Evolutionary conservation across 2,329 filamentous ascomycete species (phyloP), one percentile per base, ranked within the genome.

Genomic region (Parastagonospora nodorum): DNA sequence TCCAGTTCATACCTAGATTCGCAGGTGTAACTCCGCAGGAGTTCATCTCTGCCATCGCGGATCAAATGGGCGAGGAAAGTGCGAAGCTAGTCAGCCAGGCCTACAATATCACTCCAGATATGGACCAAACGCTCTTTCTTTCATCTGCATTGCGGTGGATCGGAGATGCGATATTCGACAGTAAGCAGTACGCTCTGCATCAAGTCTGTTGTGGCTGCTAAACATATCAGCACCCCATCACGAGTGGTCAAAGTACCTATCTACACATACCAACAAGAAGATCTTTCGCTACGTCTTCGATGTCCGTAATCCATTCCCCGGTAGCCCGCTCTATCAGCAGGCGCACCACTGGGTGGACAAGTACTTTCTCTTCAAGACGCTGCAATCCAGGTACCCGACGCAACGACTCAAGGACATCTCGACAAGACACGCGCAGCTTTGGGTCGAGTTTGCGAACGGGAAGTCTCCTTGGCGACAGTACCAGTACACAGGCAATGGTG

Each of bases 91-190:
- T 69, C 1, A 59, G 77, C 3, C 49, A 63, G 2, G 61, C 66
- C 8, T 82, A 82, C 55, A 54, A 57, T 0, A 69, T 80, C 39
- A 53, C 56, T 1, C 45, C 65, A 6, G 51, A 60, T 7, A 68
- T 70, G 4, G 64, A 68, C 36, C 50, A 68, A 2, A 76, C 78
- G 32, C 65, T 74, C 1, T 71, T 74, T n/a, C 68, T 73, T 0
- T 73, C 76, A 19, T 30, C 60, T 1, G 63, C 58, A 1, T 61
- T 80, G 19, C 67, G 79, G 4, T 67, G 75, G 36, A 74, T 78
- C 31, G 67, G 71, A 14, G 77, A 75, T 31, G 77, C 80, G 40
- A 65, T 81, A 27, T 67, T 69, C 9, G 80, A 78, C 58, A 73
- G 74, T 53, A 54, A 40, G 33, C 29, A 19, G 5, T 7, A 29